A percentile compares a stretch with the other conserved stretches of the same genome.
Conservation (phyloP, 202 grass and related monocot species). For the Setaria italica region DNA sequence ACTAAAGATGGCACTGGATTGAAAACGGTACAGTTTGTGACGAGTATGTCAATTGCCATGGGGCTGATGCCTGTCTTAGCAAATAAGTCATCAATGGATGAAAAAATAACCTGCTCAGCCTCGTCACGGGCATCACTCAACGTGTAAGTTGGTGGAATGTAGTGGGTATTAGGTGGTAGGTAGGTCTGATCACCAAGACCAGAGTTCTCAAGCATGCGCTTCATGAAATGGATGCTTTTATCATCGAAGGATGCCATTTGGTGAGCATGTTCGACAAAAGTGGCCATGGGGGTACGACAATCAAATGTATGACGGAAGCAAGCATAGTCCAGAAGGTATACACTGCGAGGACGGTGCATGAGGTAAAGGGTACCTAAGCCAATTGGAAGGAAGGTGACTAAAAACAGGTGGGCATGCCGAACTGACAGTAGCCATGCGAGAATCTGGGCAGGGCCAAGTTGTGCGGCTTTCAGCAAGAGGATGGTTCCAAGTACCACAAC, state of each 20-base stretch:
- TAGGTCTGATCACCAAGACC: slow-evolving; percentile 68
- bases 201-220: slow-evolving; percentile 44
- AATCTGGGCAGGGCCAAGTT: slow-evolving; percentile 30
- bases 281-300: slow-evolving; percentile 50
- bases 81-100: slow-evolving; percentile 52
- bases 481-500: not conserved
- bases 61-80: slow-evolving; percentile 52
- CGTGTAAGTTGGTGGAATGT: slow-evolving; percentile 50
- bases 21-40: slow-evolving; percentile 72
- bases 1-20: slow-evolving; percentile 59
- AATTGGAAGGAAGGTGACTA: slow-evolving; percentile 36
- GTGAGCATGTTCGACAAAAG: slow-evolving; percentile 55
- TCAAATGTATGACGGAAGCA: slow-evolving; percentile 57
- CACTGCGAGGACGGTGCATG: slow-evolving; percentile 46
- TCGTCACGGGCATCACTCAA: slow-evolving; percentile 45
- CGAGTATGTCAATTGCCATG: slow-evolving; percentile 52
- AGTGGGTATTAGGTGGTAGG: slow-evolving; percentile 40
- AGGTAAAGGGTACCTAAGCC: slow-evolving; percentile 41
- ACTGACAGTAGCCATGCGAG: slow-evolving; percentile 24
- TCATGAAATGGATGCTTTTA: slow-evolving; percentile 51
- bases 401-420: slow-evolving; percentile 26
- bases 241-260: slow-evolving; percentile 49
- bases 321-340: slow-evolving; percentile 86
- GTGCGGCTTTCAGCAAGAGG: slow-evolving; percentile 26
- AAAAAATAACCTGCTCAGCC: slow-evolving; percentile 52